Percentiles rank a stretch among this genome's conserved stretches.
Conservation (phyloP, 2,329 filamentous ascomycete genomes). For the Pseudogymnoascus sp. region DNA sequence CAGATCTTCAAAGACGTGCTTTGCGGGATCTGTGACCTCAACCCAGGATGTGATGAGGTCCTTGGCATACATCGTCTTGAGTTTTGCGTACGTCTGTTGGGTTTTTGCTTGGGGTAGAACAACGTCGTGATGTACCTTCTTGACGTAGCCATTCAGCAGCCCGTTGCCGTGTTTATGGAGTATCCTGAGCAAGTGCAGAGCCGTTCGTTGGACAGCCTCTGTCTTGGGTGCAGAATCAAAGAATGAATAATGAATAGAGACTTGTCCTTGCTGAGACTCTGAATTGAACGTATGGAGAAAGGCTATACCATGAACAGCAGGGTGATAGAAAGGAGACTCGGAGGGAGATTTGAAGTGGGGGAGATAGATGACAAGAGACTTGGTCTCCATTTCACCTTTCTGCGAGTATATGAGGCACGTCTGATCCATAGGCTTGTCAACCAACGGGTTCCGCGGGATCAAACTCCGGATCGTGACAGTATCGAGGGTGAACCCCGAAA, state of each 20-base stretch:
- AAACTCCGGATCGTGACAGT: slow-evolving; percentile 68
- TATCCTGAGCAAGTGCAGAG: slow-evolving; percentile 58
- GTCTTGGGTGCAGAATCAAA: slow-evolving; percentile 34
- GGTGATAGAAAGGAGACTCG: slow-evolving; percentile 83
- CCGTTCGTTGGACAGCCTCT: slow-evolving; percentile 56
- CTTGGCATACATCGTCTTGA: slow-evolving; percentile 75
- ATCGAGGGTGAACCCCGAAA: slow-evolving; percentile 41
- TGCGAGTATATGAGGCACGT: slow-evolving; percentile 66
- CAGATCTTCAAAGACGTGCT: slow-evolving; percentile 94
- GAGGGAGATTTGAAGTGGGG: slow-evolving; percentile 59
- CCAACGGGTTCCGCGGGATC: slow-evolving; percentile 71
- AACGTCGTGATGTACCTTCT: slow-evolving; percentile 76
- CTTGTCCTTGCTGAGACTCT: slow-evolving; percentile 35
- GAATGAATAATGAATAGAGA: slow-evolving; percentile 56
- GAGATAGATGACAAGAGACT: slow-evolving; percentile 64
- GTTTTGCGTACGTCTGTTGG: slow-evolving; percentile 71
- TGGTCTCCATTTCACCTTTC: slow-evolving; percentile 25
- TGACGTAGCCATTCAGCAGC: slow-evolving; percentile 59
- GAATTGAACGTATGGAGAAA: slow-evolving; percentile 64
- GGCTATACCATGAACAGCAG: slow-evolving; percentile 63
- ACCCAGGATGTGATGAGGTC: slow-evolving; percentile 68
- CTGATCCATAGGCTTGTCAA: slow-evolving; percentile 71
- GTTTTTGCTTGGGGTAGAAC: slow-evolving; percentile 69
- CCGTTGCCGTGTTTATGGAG: slow-evolving; percentile 70
- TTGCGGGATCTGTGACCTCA: slow-evolving; percentile 77